A percentile compares a stretch with the other conserved stretches of the same genome.
Conservation (phyloP, 2,329 filamentous ascomycete species). For the Cadophora malorum region DNA sequence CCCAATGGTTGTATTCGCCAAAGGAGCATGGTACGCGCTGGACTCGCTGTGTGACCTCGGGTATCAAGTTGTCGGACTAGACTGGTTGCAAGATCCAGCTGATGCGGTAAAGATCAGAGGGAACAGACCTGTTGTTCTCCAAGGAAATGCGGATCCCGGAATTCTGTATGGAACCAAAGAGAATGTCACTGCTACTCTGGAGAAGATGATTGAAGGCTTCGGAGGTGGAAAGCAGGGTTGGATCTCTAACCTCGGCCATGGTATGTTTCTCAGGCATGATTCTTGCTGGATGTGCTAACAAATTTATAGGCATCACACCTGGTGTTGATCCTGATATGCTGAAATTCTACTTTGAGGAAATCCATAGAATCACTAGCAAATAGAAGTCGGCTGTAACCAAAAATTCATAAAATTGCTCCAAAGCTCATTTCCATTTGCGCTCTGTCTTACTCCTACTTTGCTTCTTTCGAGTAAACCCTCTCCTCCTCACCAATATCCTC, state of each 20-base stretch:
- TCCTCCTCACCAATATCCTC: conserved; percentile 62
- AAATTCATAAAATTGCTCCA: conserved; percentile 7
- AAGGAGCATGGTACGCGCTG: conserved; percentile 95
- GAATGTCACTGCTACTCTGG: conserved; percentile 81
- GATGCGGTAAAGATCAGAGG: conserved; percentile 82
- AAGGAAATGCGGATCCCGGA: conserved; percentile 96
- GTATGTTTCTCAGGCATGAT: conserved; percentile 57
- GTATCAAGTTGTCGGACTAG: conserved; percentile 92
- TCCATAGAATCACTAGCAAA: conserved; percentile 70
- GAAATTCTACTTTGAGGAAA: conserved; percentile 92
- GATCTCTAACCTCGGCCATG: conserved; percentile 97
- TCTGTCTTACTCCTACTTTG: conserved; percentile 26
- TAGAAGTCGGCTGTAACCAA: conserved; percentile 23
- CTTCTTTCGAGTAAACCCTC: conserved; percentile 50
- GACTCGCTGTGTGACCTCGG: conserved; percentile 86
- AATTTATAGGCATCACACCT: conserved; percentile 79
- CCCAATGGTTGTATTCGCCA: conserved; percentile 97
- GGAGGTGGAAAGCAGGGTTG: conserved; percentile 82
- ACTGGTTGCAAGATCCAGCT: conserved; percentile 91
- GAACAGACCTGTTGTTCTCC: conserved; percentile 76
- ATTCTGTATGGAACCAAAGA: conserved; percentile 85
- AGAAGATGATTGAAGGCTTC: conserved; percentile 89
- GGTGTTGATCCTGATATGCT: conserved; percentile 93
- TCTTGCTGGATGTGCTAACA: conserved; percentile 11
- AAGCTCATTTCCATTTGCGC: background rate